Base-by-base conservation (phyloP, 352 stramenopile genomes). In the Globisporangium irregulare region DNA sequence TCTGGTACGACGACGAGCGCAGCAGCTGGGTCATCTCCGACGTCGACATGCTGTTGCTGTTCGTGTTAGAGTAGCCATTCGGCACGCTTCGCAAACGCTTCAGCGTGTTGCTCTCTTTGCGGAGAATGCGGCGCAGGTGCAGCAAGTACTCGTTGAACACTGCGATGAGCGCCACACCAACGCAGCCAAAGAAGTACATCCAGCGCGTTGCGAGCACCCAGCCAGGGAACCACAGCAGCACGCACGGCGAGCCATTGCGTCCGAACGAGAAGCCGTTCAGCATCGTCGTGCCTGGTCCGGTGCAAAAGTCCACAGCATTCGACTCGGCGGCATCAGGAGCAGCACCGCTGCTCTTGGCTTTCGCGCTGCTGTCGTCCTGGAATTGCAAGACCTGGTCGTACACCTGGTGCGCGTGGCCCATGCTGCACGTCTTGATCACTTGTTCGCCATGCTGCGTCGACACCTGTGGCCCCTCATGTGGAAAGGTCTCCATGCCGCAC, bases 91-190 rank as follows among this genome's bases (percentile, higher is more conserved):
- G 68, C 46, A 73, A 22, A 20, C 72, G 79, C 75, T 85, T 88
- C 10, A 77, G 54, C 51, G 59, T 71, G 34, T 74, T 83, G 75
- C 81, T 90, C 66, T 91, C 81, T 59, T 87, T 89, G 57, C 82
- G 79, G 38, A 91, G 64, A 14, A 90, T 68, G 25, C 84, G 82
- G 5, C 84, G 82, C n/a, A 91, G 14, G 53, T 89, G 78, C 59
- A 92, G 66, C 67, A 92, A 51, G 65, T 91, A 92, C 56, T 92
- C 84, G 66, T 92, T 92, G 54, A 91, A 85, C 58, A 91, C 76
- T 3, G 81, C 84, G 46, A 77, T 75, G 4, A 88, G 70, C 20
- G 80, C 78, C 51, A 92, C 81, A 3, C 81, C 64, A 27, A 87
- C 20, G 20, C 82, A 89, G 4, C 81, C 82, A 15, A 83, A 62